Evolutionary conservation across 129 eudicot genomes (phyloP), one percentile per base, ranked within the genome.

Genomic region (Escallonia rubra): DNA sequence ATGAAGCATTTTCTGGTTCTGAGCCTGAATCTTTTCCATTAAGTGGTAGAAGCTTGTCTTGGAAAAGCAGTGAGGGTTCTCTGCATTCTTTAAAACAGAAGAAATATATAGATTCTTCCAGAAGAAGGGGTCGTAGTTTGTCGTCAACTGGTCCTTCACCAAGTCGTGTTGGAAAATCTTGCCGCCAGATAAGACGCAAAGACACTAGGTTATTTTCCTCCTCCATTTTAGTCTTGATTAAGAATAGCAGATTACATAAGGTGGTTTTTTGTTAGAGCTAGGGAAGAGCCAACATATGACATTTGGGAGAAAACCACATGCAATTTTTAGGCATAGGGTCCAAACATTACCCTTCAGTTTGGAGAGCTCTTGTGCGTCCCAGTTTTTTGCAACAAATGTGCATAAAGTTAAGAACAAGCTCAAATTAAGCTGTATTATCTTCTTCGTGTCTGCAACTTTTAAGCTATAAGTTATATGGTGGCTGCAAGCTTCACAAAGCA

Each of bases 111-210:
- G 83, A 85, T 57, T 79, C 95, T 53, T 76, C 83, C 57, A 74
- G 90, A 67, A 86, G 95, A 75, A 71, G 91, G 61, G 80, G 70
- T 70, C 72, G 81, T 72, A 73, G 83, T 78, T 70, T 84, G 70
- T 70, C 82, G 5, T 83, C 90, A 16, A 72, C 73, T 44, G 71
- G 81, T 64, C 77, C 88, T 48, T 79, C 77, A 50, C 83, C 86
- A 56, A 79, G 89, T 69, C 84, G 87, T 53, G 80, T 78, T 70
- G 95, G 95, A 13, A 93, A 89, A 84, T 93, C 98, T 54, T 93
- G 98, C 68, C 95, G 96, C 59, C 87, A 85, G 74, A 82, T 89
- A 72, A 73, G 85, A 72, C 91, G 82, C 74, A 79, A 72, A 68
- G 89, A 92, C 65, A 79, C 78, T 5, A 86, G 83, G 96, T 87